Evolutionary conservation across 148 eudicot genomes (phyloP), one percentile per base, ranked within the genome.

Genomic region (Rhododendron ferrugineum): DNA sequence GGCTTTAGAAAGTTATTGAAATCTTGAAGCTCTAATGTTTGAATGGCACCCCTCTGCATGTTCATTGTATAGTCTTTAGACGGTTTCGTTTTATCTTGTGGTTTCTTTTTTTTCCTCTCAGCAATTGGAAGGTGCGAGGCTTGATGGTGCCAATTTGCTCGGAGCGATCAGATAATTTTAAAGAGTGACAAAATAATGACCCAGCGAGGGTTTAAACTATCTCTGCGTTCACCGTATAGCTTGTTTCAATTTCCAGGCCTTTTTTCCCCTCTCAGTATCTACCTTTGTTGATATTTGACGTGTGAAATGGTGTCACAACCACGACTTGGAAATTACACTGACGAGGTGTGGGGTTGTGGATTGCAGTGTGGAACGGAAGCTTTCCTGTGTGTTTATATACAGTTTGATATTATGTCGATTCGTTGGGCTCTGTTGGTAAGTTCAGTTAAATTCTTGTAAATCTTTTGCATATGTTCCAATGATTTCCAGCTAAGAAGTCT

Each of bases 61-160:
- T 74, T 6, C 16, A 34, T 36, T 74, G 42, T 34, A 32, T 72
- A 0, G 11, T 23, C 30, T 22, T 20, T 5, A 20, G 32, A 70
- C 1, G 7, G 32, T n/a, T 23, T 3, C 42, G 4, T 28, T 50
- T 78, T 11, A 52, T 40, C 26, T 78, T 30, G 18, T 46, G 28
- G 1, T 0, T 54, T 54, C 14, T 68, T 68, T 26, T 81, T 64
- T 15, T 49, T 37, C 79, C 72, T 60, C 56, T 40, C 93, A 94
- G 95, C 89, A 92, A 83, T 89, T 94, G 90, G 97, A 93, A 89
- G 98, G 97, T 80, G 97, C 97, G 50, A 94, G 86, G 87, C 97
- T 95, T 73, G 94, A 93, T 86, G 98, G 98, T 68, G 98, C 98
- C 84, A 95, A 93, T 79, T 89, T 95, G 87, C 92, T 93, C 44